phyloP scores from a whole-genome alignment of 2,329 filamentous ascomycete species.

The Pseudogymnoascus sp. region DNA sequence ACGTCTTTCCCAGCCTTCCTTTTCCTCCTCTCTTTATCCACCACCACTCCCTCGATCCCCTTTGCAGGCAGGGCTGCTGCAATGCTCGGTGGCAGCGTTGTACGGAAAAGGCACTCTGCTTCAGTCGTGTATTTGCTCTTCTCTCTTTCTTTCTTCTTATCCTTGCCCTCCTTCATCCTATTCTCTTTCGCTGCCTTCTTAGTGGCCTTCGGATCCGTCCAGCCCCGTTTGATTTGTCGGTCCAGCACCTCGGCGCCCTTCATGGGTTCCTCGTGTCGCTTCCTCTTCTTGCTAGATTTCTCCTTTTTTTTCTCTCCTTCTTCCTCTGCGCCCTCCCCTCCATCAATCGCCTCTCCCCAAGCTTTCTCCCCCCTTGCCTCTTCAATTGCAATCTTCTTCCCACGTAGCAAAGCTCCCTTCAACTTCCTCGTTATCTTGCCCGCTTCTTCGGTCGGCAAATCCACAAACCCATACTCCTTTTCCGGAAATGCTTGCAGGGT shows the following conservation, averaged over 20 bases:
- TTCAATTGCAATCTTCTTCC: slow-evolving; percentile 77
- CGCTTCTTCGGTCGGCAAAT: slow-evolving; percentile 72
- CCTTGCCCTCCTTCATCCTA: slow-evolving; percentile 40
- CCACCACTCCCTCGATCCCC: slow-evolving; percentile 28
- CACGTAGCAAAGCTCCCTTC: slow-evolving; percentile 77
- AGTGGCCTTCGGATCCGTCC: slow-evolving; percentile 42
- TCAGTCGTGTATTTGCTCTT: slow-evolving; percentile 74
- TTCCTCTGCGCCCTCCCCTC: slow-evolving; percentile 30
- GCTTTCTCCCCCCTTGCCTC: slow-evolving; percentile 61
- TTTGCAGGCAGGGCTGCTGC: slow-evolving; percentile 32
- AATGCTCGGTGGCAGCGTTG: slow-evolving; percentile 59
- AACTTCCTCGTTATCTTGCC: slow-evolving; percentile 89
- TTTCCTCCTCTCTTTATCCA: slow-evolving; percentile 47
- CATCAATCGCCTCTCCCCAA: slow-evolving; percentile 31
- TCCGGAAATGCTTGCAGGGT: slow-evolving; percentile 81
- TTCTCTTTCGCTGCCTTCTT: slow-evolving; percentile 38
- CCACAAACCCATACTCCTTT: slow-evolving; percentile 81
- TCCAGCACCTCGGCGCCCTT: slow-evolving; percentile 64
- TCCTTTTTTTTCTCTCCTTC: slow-evolving; percentile 34
- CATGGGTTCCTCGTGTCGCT: slow-evolving; percentile 42
- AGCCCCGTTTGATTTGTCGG: slow-evolving; percentile 32
- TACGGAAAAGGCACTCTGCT: slow-evolving; percentile 79
- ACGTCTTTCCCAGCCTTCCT: slow-evolving; percentile 56
- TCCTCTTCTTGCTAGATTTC: slow-evolving; percentile 42
- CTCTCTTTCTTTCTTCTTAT: slow-evolving; percentile 49